A percentile compares a stretch with the other conserved stretches of the same genome.
phyloP scores from a whole-genome alignment of 371 early-diverging fungal genomes.

The Syncephalastrum racemosum region DNA sequence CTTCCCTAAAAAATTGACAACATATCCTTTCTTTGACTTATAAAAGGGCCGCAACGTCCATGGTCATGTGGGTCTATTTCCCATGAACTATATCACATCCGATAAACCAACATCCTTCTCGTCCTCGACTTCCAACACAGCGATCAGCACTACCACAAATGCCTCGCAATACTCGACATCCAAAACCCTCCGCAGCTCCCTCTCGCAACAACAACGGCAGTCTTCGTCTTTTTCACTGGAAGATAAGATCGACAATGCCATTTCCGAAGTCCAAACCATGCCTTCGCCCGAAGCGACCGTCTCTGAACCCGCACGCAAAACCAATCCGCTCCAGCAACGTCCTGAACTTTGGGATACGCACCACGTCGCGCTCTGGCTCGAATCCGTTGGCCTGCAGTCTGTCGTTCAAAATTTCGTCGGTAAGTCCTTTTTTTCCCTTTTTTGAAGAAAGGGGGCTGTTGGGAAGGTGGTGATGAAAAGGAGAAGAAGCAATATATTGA shows the following conservation, averaged over 20 bases:
- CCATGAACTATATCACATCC: slow-evolving; percentile 60
- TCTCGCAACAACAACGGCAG: neutral
- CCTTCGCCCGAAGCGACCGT: slow-evolving; percentile 1
- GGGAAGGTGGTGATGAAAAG: neutral
- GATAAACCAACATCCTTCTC: slow-evolving; percentile 12
- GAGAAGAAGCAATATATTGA: too few relatives aligned
- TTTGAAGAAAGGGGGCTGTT: too few relatives aligned
- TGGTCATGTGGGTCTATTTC: slow-evolving; percentile 69
- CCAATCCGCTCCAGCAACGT: slow-evolving; percentile 12
- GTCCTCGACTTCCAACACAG: slow-evolving; percentile 8
- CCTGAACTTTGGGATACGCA: slow-evolving; percentile 57
- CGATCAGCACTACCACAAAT: slow-evolving; percentile 6
- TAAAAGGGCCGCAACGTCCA: slow-evolving; percentile 58
- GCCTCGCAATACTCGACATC: neutral
- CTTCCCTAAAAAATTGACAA: slow-evolving; percentile 2
- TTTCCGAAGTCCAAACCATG: slow-evolving; percentile 9
- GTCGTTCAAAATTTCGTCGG: slow-evolving; percentile 58
- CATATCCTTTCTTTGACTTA: neutral
- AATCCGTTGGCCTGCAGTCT: slow-evolving; percentile 53
- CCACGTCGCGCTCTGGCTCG: slow-evolving; percentile 63
- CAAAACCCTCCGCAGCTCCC: neutral
- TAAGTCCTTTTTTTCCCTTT: slow-evolving; percentile 16
- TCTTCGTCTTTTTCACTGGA: slow-evolving; percentile 13
- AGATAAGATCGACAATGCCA: slow-evolving; percentile 20
- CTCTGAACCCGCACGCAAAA: neutral